These are phyloP conservation scores for Multifurca ochricompacta DNA, from an alignment of 768 basidiomycete species.

Conservation along the genomic window DNA sequence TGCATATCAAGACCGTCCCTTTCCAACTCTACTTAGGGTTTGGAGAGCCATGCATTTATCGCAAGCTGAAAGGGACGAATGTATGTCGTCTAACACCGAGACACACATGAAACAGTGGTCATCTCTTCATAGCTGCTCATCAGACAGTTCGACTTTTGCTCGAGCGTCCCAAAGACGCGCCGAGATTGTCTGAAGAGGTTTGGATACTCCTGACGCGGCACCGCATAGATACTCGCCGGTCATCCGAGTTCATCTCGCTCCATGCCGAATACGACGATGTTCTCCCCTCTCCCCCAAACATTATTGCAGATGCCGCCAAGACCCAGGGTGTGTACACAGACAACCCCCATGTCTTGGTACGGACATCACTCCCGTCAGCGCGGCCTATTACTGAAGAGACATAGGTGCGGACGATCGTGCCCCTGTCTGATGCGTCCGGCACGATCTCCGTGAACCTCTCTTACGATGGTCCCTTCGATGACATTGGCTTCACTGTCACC, in stretches of 20 bases:
- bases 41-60: conserved; percentile 27
- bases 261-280: conserved; percentile 38
- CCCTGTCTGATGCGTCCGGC: conserved; percentile 23
- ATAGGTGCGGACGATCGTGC: conserved; percentile 20
- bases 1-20: neutral
- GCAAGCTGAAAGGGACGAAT: conserved; percentile 24
- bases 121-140: conserved; percentile 29
- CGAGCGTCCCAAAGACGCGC: conserved; percentile 1
- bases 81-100: conserved; percentile 22
- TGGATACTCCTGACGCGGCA: conserved; percentile 84
- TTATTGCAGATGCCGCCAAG: neutral
- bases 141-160: conserved; percentile 38
- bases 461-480: conserved; percentile 56
- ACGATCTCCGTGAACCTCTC: conserved; percentile 51
- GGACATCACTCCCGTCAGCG: neutral
- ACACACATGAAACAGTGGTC: neutral
- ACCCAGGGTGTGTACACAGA: conserved; percentile 19
- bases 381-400: neutral
- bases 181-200: conserved; percentile 36
- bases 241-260: conserved; percentile 63
- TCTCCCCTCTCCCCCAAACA: neutral
- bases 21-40: conserved; percentile 20
- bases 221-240: conserved; percentile 47
- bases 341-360: conserved; percentile 18
- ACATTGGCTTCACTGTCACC: conserved; percentile 62